These are phyloP conservation scores for Annulohypoxylon bovei DNA, from an alignment of 495 filamentous ascomycete species.

Conservation along the genomic window DNA sequence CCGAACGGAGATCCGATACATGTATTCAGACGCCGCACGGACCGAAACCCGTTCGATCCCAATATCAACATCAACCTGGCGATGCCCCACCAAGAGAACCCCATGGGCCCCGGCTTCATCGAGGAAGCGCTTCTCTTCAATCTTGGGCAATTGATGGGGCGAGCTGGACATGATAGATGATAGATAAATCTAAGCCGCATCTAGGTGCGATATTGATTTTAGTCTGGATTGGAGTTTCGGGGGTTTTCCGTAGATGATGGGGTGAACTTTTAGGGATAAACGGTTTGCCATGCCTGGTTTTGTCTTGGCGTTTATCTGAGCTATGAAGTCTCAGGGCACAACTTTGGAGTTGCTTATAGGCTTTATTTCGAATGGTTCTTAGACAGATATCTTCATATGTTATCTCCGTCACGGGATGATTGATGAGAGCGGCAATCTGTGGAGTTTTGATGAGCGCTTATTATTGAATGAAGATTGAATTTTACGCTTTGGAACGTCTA, in stretches of 20 bases:
- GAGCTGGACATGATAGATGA: constrained; percentile 3
- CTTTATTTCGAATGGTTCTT: neutral
- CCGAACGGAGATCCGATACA: neutral
- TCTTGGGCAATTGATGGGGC: constrained; percentile 13
- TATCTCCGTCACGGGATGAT: neutral
- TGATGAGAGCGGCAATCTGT: neutral
- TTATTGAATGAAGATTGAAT: neutral
- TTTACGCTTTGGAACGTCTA: neutral
- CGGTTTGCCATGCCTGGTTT: too few species aligned
- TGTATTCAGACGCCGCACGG: neutral
- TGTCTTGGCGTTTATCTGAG: too few species aligned
- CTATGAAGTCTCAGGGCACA: neutral
- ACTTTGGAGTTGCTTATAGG: neutral
- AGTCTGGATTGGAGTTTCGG: neutral
- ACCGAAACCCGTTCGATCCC: constrained; percentile 17
- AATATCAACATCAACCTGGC: constrained; percentile 1
- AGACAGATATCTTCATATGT: neutral
- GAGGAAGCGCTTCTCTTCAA: constrained; percentile 14
- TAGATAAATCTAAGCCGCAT: neutral
- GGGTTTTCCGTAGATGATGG: neutral
- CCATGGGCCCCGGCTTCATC: constrained; percentile 4
- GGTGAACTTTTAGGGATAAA: neutral
- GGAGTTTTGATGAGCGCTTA: neutral
- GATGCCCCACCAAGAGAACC: neutral
- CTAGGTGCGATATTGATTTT: neutral